phyloP scores from a whole-genome alignment of 345 rosid genomes.

The Salix viminalis region DNA sequence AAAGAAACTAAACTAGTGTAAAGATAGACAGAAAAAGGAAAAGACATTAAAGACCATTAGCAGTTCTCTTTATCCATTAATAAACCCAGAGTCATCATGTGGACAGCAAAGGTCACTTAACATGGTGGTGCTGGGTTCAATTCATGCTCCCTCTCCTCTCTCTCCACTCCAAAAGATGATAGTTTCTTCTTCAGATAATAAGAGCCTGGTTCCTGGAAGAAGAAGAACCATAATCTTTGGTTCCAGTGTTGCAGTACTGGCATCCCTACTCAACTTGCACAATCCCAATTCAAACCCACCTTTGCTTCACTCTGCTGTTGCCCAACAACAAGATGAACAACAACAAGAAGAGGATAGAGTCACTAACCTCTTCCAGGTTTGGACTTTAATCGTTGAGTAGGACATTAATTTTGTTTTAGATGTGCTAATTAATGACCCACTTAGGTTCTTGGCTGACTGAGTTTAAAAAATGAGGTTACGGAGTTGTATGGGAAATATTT shows the following conservation, averaged over 20 bases:
- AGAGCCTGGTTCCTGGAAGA: constrained; percentile 18
- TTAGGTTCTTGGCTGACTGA: neutral
- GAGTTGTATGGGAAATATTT: neutral
- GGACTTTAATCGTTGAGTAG: neutral
- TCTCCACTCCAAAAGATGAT: neutral
- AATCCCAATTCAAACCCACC: constrained; percentile 6
- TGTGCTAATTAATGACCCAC: neutral
- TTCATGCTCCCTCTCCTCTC: neutral
- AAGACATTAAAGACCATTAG: no score
- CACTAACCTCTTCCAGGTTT: constrained; percentile 72
- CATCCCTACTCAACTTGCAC: constrained; percentile 32
- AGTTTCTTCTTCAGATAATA: constrained; percentile 7
- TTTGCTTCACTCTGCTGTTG: constrained; percentile 38
- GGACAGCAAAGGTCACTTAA: neutral
- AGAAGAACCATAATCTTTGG: constrained; percentile 46
- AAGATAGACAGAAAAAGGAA: no score
- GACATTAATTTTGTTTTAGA: neutral
- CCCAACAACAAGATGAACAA: constrained; percentile 47
- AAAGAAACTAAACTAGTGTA: no score
- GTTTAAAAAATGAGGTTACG: neutral
- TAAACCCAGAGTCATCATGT: neutral
- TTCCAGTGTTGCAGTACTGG: constrained; percentile 30
- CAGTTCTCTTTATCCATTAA: neutral
- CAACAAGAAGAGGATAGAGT: constrained; percentile 68
- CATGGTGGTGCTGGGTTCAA: constrained; percentile 5